These are phyloP conservation scores for Trichoderma sp. DNA, from an alignment of 2,329 filamentous ascomycete genomes.

Conservation along the genomic window DNA sequence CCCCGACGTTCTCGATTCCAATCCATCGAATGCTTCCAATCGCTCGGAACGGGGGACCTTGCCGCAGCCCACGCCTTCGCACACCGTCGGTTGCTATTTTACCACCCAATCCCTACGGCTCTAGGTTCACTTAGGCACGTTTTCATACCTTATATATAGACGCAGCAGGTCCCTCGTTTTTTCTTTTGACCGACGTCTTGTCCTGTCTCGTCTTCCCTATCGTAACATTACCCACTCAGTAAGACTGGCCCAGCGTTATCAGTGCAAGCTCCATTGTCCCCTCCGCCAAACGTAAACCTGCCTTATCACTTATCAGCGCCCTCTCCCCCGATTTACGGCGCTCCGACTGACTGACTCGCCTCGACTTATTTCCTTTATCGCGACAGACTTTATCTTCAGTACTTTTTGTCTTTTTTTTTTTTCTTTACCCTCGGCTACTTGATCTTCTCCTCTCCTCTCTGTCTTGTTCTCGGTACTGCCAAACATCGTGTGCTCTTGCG, in stretches of 20 bases:
- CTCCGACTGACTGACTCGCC: constrained; percentile 16
- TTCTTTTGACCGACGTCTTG: background rate
- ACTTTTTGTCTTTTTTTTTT: background rate
- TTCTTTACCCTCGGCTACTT: background rate
- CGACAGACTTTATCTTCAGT: background rate
- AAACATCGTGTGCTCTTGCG: background rate
- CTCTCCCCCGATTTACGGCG: constrained; percentile 17
- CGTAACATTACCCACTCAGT: background rate
- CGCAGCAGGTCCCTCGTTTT: background rate
- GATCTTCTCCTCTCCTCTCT: background rate
- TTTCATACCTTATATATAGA: background rate
- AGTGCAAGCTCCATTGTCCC: constrained; percentile 4
- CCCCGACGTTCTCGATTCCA: background rate
- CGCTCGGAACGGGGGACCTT: background rate
- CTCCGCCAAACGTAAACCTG: background rate
- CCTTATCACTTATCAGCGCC: constrained; percentile 19
- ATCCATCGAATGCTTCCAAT: background rate
- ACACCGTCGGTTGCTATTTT: background rate
- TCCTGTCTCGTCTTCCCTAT: background rate
- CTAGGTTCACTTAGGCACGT: background rate
- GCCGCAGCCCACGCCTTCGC: background rate
- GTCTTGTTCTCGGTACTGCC: background rate
- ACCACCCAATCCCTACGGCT: background rate
- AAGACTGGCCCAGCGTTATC: background rate
- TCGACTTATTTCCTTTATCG: constrained; percentile 4